Percentiles rank a stretch among this genome's conserved stretches.
Evolutionary conservation across 2,329 filamentous ascomycete species (phyloP).

Genomic region (Spiromastix sp.): DNA sequence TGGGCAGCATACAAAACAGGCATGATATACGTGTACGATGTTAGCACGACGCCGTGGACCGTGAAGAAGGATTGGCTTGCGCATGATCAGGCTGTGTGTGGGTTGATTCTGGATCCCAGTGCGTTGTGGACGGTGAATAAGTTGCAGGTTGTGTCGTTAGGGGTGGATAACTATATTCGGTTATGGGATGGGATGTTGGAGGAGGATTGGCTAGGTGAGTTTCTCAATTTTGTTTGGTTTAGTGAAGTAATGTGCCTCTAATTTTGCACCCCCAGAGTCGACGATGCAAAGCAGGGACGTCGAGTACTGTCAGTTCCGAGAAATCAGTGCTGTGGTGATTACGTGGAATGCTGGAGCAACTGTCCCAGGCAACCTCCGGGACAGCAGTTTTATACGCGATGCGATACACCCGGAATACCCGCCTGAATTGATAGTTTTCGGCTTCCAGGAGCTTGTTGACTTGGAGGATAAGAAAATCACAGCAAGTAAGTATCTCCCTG

Average conservation of each 20-base stretch:
- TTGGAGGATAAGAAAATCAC: slow-evolving; percentile 95
- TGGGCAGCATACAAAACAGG: slow-evolving; percentile 96
- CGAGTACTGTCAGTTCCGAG: slow-evolving; percentile 76
- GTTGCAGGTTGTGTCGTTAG: slow-evolving; percentile 74
- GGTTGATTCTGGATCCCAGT: slow-evolving; percentile 65
- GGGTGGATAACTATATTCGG: slow-evolving; percentile 73
- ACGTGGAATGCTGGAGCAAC: slow-evolving; percentile 98
- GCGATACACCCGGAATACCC: slow-evolving; percentile 65
- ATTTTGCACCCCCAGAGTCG: slow-evolving; percentile 42
- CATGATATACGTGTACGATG: slow-evolving; percentile 88
- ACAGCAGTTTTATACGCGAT: slow-evolving; percentile 69
- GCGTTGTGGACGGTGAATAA: slow-evolving; percentile 79
- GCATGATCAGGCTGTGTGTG: slow-evolving; percentile 71
- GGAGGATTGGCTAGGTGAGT: slow-evolving; percentile 76
- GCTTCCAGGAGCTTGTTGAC: slow-evolving; percentile 97
- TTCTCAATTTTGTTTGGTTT: not conserved
- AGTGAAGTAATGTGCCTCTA: not conserved
- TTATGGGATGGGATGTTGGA: slow-evolving; percentile 89
- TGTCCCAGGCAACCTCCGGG: slow-evolving; percentile 73
- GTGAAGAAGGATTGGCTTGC: slow-evolving; percentile 93
- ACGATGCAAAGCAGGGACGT: slow-evolving; percentile 77
- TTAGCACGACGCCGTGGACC: slow-evolving; percentile 68
- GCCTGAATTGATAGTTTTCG: slow-evolving; percentile 87
- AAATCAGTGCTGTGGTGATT: slow-evolving; percentile 69
- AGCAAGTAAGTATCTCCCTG: slow-evolving; percentile 51